A percentile compares a stretch with the other conserved stretches of the same genome.
phyloP scores from a whole-genome alignment of 1,139 yeast species.

The Hansenula anomala region DNA sequence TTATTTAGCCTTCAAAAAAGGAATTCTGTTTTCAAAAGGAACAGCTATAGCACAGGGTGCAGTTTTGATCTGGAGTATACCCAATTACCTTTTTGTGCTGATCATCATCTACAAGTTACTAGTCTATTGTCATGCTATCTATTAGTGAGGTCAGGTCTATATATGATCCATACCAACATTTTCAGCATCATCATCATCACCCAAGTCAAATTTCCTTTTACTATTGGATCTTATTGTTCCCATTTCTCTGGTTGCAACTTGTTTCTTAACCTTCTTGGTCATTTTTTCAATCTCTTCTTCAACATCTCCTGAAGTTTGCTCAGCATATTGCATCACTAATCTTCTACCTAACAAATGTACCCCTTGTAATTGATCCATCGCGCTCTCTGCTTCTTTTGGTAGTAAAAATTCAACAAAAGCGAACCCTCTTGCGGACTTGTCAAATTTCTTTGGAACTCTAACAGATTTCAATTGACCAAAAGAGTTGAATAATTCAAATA shows the following conservation, averaged over 20 bases:
- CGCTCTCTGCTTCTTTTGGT: conserved; percentile 89
- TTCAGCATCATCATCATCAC: conserved; percentile 39
- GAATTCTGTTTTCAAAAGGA: no score
- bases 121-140: no score
- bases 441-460: conserved; percentile 94
- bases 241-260: conserved; percentile 70
- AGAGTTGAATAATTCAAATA: conserved; percentile 84
- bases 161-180: conserved; percentile 13
- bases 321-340: conserved; percentile 92
- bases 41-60: no score
- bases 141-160: neutral
- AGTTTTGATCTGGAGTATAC: no score
- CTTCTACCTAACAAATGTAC: conserved; percentile 96
- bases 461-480: conserved; percentile 94
- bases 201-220: conserved; percentile 69
- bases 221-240: conserved; percentile 67
- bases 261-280: conserved; percentile 82
- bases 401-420: conserved; percentile 92
- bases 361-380: conserved; percentile 93
- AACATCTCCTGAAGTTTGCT: conserved; percentile 72
- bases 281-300: conserved; percentile 87
- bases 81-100: no score
- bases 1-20: no score
- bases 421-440: conserved; percentile 93
- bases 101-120: no score